Evolutionary conservation across 2,329 filamentous ascomycete species (phyloP).

Genomic region (Didymella pinodella): DNA sequence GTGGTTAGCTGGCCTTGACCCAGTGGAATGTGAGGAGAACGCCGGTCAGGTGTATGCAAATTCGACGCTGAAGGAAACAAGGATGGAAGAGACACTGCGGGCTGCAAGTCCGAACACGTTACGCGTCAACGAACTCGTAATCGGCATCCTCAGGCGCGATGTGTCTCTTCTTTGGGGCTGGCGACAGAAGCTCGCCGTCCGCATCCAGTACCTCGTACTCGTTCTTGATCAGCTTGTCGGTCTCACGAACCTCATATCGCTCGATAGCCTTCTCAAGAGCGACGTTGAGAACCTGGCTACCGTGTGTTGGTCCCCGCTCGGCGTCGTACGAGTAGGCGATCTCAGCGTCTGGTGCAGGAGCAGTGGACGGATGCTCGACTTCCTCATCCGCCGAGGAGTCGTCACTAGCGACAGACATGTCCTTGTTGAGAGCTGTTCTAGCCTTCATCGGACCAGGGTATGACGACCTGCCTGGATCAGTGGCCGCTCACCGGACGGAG

Average conservation of each 20-base stretch:
- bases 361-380: conserved; percentile 54
- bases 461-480: conserved; percentile 28
- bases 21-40: conserved; percentile 30
- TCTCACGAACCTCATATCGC: conserved; percentile 67
- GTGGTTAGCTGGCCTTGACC: conserved; percentile 28
- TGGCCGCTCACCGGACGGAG: background rate
- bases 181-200: conserved; percentile 50
- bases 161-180: conserved; percentile 43
- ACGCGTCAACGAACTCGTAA: conserved; percentile 52
- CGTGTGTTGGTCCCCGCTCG: conserved; percentile 58
- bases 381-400: conserved; percentile 57
- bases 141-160: conserved; percentile 51
- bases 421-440: conserved; percentile 52
- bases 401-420: conserved; percentile 53
- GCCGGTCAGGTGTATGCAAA: conserved; percentile 34
- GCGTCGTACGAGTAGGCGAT: conserved; percentile 65
- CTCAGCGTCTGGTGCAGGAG: conserved; percentile 57
- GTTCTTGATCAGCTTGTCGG: conserved; percentile 66
- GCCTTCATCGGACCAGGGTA: conserved; percentile 44
- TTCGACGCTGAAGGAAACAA: conserved; percentile 29
- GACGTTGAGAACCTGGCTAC: conserved; percentile 65
- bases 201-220: conserved; percentile 65
- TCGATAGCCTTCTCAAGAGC: conserved; percentile 66
- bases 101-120: conserved; percentile 8
- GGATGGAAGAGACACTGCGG: conserved; percentile 4